phyloP scores from a whole-genome alignment of 1,284 basidiomycete genomes.

The Trichosporon inkin region DNA sequence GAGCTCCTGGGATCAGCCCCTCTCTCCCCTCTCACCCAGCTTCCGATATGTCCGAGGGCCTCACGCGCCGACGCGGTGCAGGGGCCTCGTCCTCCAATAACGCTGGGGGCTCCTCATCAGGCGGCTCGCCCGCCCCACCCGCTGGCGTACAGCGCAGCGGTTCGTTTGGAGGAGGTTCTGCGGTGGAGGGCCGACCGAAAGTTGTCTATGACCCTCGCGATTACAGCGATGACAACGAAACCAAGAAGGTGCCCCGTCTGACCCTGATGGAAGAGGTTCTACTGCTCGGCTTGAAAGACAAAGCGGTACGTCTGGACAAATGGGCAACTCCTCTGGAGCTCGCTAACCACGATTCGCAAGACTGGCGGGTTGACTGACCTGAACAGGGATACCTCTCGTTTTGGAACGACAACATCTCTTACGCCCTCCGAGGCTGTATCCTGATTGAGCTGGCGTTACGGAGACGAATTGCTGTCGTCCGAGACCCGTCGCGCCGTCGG shows the following conservation, averaged over 20 bases:
- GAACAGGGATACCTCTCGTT: constrained; percentile 83
- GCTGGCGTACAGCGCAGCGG: constrained; percentile 10
- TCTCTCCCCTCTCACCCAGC: neutral
- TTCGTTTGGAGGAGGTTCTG: constrained; percentile 34
- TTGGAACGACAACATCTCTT: constrained; percentile 98
- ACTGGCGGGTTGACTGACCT: neutral
- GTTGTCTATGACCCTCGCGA: constrained; percentile 94
- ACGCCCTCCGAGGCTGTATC: constrained; percentile 89
- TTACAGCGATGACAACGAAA: constrained; percentile 71
- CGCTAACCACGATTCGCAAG: neutral
- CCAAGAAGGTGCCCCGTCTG: constrained; percentile 70
- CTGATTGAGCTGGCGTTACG: constrained; percentile 88
- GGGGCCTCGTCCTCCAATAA: constrained; percentile 27
- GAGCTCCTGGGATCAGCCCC: neutral
- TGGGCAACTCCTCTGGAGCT: neutral
- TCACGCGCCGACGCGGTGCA: constrained; percentile 48
- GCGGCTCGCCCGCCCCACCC: constrained; percentile 15
- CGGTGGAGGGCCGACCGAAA: constrained; percentile 74
- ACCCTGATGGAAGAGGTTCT: constrained; percentile 98
- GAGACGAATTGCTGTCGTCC: constrained; percentile 79
- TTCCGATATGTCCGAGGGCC: constrained; percentile 40
- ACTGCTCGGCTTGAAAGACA: constrained; percentile 84
- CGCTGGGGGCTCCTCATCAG: constrained; percentile 15
- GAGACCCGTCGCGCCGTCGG: constrained; percentile 73
- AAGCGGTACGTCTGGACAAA: constrained; percentile 65